Conservation (phyloP, 2,329 filamentous ascomycete genomes). For the Aspergillus persii region DNA sequence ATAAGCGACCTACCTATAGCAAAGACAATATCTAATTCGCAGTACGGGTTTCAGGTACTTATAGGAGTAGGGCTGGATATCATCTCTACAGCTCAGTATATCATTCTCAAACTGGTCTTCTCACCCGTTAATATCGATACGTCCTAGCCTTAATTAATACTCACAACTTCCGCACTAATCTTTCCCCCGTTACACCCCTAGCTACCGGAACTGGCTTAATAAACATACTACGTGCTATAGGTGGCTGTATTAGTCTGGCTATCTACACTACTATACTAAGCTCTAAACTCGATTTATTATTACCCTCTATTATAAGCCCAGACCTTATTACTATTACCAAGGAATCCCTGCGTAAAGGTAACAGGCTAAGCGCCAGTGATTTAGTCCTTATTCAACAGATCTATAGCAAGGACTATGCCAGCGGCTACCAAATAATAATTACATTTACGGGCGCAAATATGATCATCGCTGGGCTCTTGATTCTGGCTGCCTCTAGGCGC, state of each 20-base stretch:
- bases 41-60: neutral
- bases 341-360: neutral
- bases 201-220: neutral
- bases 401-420: neutral
- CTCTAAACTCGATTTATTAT: neutral
- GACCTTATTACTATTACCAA: neutral
- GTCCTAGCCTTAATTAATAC: neutral
- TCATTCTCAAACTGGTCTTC: neutral
- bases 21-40: neutral
- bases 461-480: neutral
- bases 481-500: neutral
- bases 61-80: neutral
- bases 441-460: neutral
- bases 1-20: neutral
- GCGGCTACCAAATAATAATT: neutral
- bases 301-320: neutral
- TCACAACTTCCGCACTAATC: neutral
- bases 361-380: neutral
- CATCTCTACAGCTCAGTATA: neutral
- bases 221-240: conserved; percentile 1
- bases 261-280: neutral
- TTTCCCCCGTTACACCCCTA: neutral
- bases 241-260: neutral
- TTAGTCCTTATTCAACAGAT: neutral
- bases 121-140: neutral